Conservation (phyloP, 1,284 basidiomycete species). For the Mrakiaceae sp. region DNA sequence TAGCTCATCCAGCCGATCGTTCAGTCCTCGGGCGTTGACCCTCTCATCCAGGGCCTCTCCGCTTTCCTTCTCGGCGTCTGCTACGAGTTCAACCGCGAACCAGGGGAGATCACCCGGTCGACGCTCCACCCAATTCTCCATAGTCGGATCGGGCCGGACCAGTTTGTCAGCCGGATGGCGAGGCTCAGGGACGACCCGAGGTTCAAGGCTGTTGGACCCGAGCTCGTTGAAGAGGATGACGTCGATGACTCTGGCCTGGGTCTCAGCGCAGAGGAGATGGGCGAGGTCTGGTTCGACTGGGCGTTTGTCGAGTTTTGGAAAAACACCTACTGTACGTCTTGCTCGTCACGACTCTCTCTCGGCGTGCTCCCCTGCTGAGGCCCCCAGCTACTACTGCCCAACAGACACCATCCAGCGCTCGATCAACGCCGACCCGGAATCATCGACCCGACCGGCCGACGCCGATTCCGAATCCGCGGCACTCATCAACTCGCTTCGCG, state of each 20-base stretch:
- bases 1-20: conserved; percentile 90
- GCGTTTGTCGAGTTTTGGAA: conserved; percentile 99
- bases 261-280: conserved; percentile 41
- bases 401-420: conserved; percentile 43
- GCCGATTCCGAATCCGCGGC: conserved; percentile 66
- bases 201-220: conserved; percentile 75
- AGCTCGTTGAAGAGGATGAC: conserved; percentile 35
- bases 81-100: conserved; percentile 89
- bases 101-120: conserved; percentile 79
- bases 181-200: conserved; percentile 80
- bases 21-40: conserved; percentile 73
- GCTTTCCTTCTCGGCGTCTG: conserved; percentile 85
- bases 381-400: not conserved
- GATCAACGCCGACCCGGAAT: conserved; percentile 42
- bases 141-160: conserved; percentile 69
- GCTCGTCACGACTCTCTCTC: not conserved
- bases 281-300: conserved; percentile 98
- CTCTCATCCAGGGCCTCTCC: conserved; percentile 78
- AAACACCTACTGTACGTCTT: conserved; percentile 74
- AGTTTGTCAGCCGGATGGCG: conserved; percentile 74
- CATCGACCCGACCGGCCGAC: conserved; percentile 30
- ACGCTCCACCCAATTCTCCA: conserved; percentile 78
- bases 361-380: no score
- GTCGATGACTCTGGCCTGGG: conserved; percentile 6
- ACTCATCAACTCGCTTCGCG: conserved; percentile 65